Base-by-base conservation (phyloP, 169 alveolate species). In the Plasmodium billcollinsi region DNA sequence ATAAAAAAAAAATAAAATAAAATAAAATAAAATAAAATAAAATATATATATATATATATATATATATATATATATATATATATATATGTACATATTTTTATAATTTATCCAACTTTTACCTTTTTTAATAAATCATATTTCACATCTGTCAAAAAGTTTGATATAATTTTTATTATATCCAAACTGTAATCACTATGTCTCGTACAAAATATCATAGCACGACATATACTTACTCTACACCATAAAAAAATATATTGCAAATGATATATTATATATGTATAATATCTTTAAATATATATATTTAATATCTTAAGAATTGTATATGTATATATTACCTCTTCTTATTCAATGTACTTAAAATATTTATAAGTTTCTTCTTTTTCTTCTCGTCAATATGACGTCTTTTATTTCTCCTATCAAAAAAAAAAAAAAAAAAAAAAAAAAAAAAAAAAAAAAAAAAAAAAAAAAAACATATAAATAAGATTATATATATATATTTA, bases 181-280 rank as follows among this genome's bases (percentile, higher is more conserved):
- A 11, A 39, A 62, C 90, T 80, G 29, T 69, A 80, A 59, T 80
- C 90, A 63, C 90, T 80, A 50, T 80, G 90, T 33, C 90, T 58
- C 24, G 90, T 80, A 50, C 90, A 80, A 47, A 80, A 80, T 80
- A 80, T 80, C 90, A 80, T 80, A 49, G 90, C 90, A 72, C 90
- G 90, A 14, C 90, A 80, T 50, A 80, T 80, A 73, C 83, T 80
- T 73, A 80, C 85, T 50, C 90, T 80, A 71, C 14, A 76, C 54
- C 11, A 49, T 8, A 14, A n/a, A 66, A 39, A 12, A 14, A 56
- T 33, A 58, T 54, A 54, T 9, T 54, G 4, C 20, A 6, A 54
- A 54, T 54, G 0, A 54, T 33, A 58, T 54, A 29, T 58, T 14
- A 56, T 12, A 21, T 3, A 24, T 26, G 26, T 33, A 56, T 45